Evolutionary conservation across 495 filamentous ascomycete species (phyloP), one percentile per base, ranked within the genome.

Genomic region (Chaetomium cochliodes): DNA sequence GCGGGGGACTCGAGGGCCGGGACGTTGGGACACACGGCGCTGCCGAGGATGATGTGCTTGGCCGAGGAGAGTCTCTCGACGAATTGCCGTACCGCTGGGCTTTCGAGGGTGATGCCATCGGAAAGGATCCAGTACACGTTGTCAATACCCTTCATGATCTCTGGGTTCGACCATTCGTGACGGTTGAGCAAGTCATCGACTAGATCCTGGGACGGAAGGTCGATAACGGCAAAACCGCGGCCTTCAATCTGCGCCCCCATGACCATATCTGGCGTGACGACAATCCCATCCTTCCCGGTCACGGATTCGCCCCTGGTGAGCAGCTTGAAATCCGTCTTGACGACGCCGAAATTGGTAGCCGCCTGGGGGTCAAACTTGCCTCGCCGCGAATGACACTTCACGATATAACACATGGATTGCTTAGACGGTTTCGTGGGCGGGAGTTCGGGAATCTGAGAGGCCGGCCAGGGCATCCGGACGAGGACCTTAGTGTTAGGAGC

Each of bases 41-140:
- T 70, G 20, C 90, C 88, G 25, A 91, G 88, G 1, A 98, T 79
- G 15, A 93, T 78, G 76, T 98, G 93, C 70, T 88, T 81, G 46
- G 89, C 73, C 23, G 84, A 71, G 2, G 79, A 71, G 71, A 84
- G 83, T 18, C 80, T 76, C 44, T 81, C 68, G 73, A 96, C 90
- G 69, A 97, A 97, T 18, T 84, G 70, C 30, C 77, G 79, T 16
- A 98, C 69, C 50, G 79, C 79, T 9, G 80, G 72, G 69, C 94
- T 82, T 2, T 82, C 73, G 13, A 59, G 15, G 13, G 78, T 77
- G n/a, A 97, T 81, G 0, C 84, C 86, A 16, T 80, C 78, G 3
- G 90, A 89, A 8, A 96, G 80, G 58, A 91, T 89, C 93, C 93
- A 98, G 61, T 92, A 81, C 30, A 96, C 86, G 30, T 81, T 86